phyloP scores from a whole-genome alignment of 2,329 filamentous ascomycete species.

The Aspergillus sp. region DNA sequence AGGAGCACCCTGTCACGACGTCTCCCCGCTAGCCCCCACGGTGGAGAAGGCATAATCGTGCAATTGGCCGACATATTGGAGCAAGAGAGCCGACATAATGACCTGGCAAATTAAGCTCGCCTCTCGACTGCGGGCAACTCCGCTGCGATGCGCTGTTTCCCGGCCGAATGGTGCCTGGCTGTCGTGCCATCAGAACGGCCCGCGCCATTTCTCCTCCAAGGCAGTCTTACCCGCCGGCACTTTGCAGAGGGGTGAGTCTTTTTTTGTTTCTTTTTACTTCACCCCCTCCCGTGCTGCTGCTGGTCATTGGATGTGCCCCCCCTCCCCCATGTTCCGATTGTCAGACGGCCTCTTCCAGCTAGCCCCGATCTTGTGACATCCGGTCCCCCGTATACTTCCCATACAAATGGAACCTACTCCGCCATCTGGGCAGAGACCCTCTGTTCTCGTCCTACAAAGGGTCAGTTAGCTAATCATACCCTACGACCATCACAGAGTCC shows the following conservation, averaged over 20 bases:
- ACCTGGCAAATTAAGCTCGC: slow-evolving; percentile 35
- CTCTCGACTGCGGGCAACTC: slow-evolving; percentile 33
- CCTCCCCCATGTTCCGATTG: slow-evolving; percentile 4
- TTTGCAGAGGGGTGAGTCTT: slow-evolving; percentile 7
- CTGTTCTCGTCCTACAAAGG: background rate
- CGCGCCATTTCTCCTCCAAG: slow-evolving; percentile 15
- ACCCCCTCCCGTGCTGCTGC: background rate
- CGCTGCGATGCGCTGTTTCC: slow-evolving; percentile 31
- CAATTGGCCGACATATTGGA: slow-evolving; percentile 15
- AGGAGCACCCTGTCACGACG: slow-evolving; percentile 6
- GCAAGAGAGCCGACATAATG: slow-evolving; percentile 21
- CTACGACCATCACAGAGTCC: slow-evolving; percentile 21
- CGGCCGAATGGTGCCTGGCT: slow-evolving; percentile 32
- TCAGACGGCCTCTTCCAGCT: slow-evolving; percentile 15
- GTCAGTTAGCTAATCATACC: background rate
- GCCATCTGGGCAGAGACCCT: background rate
- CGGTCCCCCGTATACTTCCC: slow-evolving; percentile 8
- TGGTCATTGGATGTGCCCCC: slow-evolving; percentile 2
- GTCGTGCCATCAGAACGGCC: slow-evolving; percentile 21
- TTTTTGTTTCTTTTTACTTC: background rate
- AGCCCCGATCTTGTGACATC: slow-evolving; percentile 17
- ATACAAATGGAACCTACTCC: slow-evolving; percentile 14
- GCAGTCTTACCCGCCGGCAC: slow-evolving; percentile 17
- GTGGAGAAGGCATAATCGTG: slow-evolving; percentile 14
- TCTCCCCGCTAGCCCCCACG: slow-evolving; percentile 18